These are phyloP conservation scores for Holtermannia corniformis DNA, from an alignment of 768 basidiomycete species.

Conservation along the genomic window DNA sequence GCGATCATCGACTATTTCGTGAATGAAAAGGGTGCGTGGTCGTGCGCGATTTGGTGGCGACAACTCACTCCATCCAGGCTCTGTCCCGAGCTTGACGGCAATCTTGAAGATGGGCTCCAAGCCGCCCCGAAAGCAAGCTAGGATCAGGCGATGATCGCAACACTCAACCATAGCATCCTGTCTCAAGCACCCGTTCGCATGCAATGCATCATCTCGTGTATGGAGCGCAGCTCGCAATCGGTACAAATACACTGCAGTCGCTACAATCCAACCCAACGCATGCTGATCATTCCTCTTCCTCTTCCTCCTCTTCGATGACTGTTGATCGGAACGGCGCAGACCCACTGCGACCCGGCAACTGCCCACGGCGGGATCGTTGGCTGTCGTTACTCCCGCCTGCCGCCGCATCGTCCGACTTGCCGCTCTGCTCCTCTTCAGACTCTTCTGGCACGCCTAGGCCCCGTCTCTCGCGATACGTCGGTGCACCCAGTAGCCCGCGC, in stretches of 20 bases:
- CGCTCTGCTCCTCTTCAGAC: conserved; percentile 1
- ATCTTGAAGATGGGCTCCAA: conserved; percentile 23
- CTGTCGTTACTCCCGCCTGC: background rate
- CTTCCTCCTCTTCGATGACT: conserved; percentile 18
- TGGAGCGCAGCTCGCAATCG: background rate
- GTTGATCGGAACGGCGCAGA: conserved; percentile 8
- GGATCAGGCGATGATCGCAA: no score
- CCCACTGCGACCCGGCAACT: conserved; percentile 6
- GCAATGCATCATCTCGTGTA: no score
- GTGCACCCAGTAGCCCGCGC: background rate
- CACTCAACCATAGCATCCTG: no score
- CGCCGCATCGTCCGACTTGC: conserved; percentile 1
- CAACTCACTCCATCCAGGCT: conserved; percentile 8
- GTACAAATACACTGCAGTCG: background rate
- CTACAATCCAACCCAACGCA: background rate
- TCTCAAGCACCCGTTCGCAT: no score
- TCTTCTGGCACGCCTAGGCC: conserved; percentile 5
- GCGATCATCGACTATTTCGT: conserved; percentile 39
- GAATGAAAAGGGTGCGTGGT: conserved; percentile 31
- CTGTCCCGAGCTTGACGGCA: conserved; percentile 22
- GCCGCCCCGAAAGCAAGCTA: no score
- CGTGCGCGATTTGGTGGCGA: background rate
- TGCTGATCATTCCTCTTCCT: conserved; percentile 9
- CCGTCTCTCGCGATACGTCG: background rate
- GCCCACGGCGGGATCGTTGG: background rate